Base-by-base conservation (phyloP, 306 rosid genomes). In the Pterocarpus macrocarpus region DNA sequence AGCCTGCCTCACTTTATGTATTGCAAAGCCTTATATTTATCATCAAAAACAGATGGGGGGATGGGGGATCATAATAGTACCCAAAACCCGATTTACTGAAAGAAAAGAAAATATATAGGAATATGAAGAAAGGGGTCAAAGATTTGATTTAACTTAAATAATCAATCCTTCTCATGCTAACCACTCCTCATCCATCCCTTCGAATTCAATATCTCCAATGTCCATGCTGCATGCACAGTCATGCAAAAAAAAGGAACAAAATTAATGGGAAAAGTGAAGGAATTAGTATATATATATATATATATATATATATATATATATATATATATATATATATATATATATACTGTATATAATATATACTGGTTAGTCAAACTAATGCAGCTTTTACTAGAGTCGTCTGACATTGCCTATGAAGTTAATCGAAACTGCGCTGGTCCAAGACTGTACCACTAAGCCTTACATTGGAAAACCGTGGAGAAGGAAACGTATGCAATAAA, bases 141-240 rank as follows among this genome's bases (percentile, higher is more conserved):
- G 83, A 82, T 88, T 84, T 86, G 84, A 86, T 86, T 34, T 43
- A 74, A 67, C 56, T 34, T 74, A 69, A 58, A 76, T 36, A 52
- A 85, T 83, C 76, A 86, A 70, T 84, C 85, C 87, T 84, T 81
- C n/a, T 84, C 87, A 88, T 13, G 84, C 83, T 80, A 90, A 81
- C 97, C 94, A 88, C 30, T 88, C 88, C 50, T 80, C 91, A 80
- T 87, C 92, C 80, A 88, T 81, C 53, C 85, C 88, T 87, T 90
- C 94, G 17, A 22, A 57, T 57, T 22, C 63, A 86, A 88, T 84
- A 71, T 90, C 88, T 83, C 87, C 91, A 76, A 87, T 85, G 63
- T 88, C 92, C 88, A 90, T 77, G 87, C 92, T 92, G 94, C 66
- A 64, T 33, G 22, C 33, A 43, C 1, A 8, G 8, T 50, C 77